Evolutionary conservation across 73 alveolate genomes (phyloP).

Genomic region (Symbiodinium pilosum): DNA sequence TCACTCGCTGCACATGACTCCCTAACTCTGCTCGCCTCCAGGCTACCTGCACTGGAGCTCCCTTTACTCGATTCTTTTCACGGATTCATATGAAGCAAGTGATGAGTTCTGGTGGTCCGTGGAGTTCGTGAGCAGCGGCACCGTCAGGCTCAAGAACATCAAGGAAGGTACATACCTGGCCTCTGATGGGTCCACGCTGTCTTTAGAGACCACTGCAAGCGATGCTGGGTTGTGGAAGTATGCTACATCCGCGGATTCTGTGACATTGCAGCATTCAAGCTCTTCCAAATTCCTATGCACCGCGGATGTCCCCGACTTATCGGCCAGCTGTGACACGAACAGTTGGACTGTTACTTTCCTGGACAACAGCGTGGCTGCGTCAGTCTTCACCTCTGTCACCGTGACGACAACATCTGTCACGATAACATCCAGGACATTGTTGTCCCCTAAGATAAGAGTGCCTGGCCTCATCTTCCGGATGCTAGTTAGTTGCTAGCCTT

Average conservation of each 20-base stretch:
- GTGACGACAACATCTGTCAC: conserved; percentile 41
- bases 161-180: conserved; percentile 21
- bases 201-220: conserved; percentile 39
- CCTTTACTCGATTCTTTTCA: not conserved
- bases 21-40: too few species aligned
- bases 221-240: conserved; percentile 44
- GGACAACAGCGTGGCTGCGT: conserved; percentile 18
- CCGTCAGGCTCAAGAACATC: conserved; percentile 47
- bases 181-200: not conserved
- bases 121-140: conserved; percentile 13
- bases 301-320: not conserved
- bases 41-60: conserved; percentile 7
- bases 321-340: not conserved
- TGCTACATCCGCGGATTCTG: not conserved
- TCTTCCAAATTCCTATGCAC: conserved; percentile 27
- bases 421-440: conserved; percentile 31
- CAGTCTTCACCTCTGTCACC: conserved; percentile 49
- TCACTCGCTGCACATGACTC: too few species aligned
- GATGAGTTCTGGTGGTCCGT: conserved; percentile 12
- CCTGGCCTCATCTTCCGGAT: too few species aligned
- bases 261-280: conserved; percentile 13
- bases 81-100: not conserved
- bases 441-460: not conserved
- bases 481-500: not conserved
- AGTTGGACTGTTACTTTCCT: conserved; percentile 44